Conservation (phyloP, 1,284 basidiomycete genomes). For the Erythrobasidium hasegawianum region DNA sequence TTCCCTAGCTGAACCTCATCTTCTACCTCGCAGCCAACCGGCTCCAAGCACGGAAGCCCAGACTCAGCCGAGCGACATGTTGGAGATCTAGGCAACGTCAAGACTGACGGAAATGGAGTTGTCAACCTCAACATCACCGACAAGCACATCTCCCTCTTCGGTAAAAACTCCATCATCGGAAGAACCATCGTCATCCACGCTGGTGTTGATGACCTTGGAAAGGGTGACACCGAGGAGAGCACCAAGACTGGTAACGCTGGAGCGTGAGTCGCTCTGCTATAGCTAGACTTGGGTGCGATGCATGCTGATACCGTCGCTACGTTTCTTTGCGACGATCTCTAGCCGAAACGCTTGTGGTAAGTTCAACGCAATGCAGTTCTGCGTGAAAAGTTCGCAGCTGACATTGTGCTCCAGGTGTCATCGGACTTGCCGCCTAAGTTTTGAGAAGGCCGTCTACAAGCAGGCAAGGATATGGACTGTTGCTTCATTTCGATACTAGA, state of each 20-base stretch:
- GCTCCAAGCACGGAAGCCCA: constrained; percentile 63
- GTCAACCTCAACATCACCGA: constrained; percentile 60
- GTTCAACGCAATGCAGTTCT: too few species aligned
- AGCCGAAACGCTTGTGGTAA: constrained; percentile 60
- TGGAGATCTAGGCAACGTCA: constrained; percentile 73
- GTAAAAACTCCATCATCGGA: constrained; percentile 66
- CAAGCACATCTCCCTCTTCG: constrained; percentile 63
- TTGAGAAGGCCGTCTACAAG: neutral
- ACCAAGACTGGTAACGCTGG: constrained; percentile 67
- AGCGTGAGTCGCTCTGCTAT: constrained; percentile 7
- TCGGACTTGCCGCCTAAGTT: constrained; percentile 53
- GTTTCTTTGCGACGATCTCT: too few species aligned
- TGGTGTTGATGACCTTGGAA: constrained; percentile 51
- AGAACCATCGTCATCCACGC: constrained; percentile 63
- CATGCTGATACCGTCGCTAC: too few species aligned
- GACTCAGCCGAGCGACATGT: constrained; percentile 61
- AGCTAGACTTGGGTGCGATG: neutral
- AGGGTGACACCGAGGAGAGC: constrained; percentile 63
- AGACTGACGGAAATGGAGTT: constrained; percentile 59
- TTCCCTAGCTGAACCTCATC: neutral
- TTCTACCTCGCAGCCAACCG: constrained; percentile 52
- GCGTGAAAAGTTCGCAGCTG: too few species aligned
- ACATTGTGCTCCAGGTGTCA: constrained; percentile 50
- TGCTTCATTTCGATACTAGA: neutral
- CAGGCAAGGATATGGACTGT: neutral